phyloP scores from a whole-genome alignment of 2,329 filamentous ascomycete species.

The Fusarium nisikadoi region DNA sequence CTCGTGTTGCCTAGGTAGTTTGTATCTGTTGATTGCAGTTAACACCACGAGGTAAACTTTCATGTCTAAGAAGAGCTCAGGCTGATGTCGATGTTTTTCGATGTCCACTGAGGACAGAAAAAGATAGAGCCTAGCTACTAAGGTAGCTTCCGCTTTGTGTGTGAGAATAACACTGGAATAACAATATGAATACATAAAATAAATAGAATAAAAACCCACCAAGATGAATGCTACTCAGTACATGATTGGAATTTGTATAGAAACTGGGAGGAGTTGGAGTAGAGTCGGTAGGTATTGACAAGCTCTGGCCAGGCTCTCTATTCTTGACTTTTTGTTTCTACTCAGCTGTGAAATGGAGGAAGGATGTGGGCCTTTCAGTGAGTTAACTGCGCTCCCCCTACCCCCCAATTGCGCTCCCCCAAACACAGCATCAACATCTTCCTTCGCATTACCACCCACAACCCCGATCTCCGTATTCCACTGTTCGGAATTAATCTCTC shows the following conservation, averaged over 20 bases:
- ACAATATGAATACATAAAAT: not conserved
- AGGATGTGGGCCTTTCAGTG: constrained; percentile 23
- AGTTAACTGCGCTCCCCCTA: not conserved
- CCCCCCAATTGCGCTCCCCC: not conserved
- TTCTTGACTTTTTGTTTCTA: not conserved
- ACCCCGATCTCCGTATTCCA: not conserved
- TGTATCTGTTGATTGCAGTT: not conserved
- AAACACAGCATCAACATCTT: constrained; percentile 8
- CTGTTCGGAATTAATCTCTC: not conserved
- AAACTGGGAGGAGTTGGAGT: not conserved
- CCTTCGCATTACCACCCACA: constrained; percentile 1
- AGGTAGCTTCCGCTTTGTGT: not conserved
- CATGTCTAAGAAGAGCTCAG: not conserved
- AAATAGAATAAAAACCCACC: not conserved
- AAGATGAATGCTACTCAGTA: no score
- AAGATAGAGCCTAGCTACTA: not conserved
- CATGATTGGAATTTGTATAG: no score
- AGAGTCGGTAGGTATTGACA: not conserved
- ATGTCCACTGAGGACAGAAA: not conserved
- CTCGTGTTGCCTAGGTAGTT: not conserved
- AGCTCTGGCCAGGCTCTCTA: not conserved
- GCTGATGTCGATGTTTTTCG: constrained; percentile 10
- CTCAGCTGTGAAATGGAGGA: not conserved
- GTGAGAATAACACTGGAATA: not conserved
- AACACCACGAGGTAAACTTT: not conserved